Base-by-base conservation (phyloP, 306 rosid species). In the Cajanus cajan region DNA sequence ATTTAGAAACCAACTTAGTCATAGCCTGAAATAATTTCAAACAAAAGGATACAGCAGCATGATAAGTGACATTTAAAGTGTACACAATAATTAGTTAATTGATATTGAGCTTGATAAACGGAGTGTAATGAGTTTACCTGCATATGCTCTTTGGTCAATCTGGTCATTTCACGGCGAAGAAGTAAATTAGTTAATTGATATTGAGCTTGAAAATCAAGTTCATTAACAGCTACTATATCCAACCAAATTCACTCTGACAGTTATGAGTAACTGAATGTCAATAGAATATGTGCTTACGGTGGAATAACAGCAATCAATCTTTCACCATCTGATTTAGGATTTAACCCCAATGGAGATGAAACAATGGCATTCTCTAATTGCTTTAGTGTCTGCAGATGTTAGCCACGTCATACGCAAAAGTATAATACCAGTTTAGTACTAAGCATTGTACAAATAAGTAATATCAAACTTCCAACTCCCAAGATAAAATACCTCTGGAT, bases 231-330 rank as follows among this genome's bases (percentile, higher is more conserved):
- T 54, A 80, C 19, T 39, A 77, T 28, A 18, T 61, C 71, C 41
- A 82, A 78, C 77, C 65, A 51, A 51, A 68, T 69, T 67, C 79
- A 65, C 57, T 43, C 63, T 3, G 2, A 71, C 69, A 57, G 50
- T 21, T 50, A 76, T 16, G 45, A 78, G 62, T 40, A 59, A 75
- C 19, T 4, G 34, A 81, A 59, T 10, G 50, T 37, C 69, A 79
- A 71, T 50, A 34, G 73, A 71, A 55, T 48, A 64, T 47, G 24
- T 54, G 74, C 99, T 89, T 91, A 95, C 98, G 90, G 92, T 72
- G 99, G 99, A 86, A 93, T 93, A 78, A 78, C 96, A 52, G 97
- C 99, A 85, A 93, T 87, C 87, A 95, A 80, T 80, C 98, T 89
- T 33, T 95, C 97, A 63, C 97, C 96, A 58, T 93, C 99, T 48